Percentiles rank a stretch among this genome's conserved stretches.
Evolutionary conservation across 306 rosid species (phyloP).

Genomic region (Cicer arietinum): DNA sequence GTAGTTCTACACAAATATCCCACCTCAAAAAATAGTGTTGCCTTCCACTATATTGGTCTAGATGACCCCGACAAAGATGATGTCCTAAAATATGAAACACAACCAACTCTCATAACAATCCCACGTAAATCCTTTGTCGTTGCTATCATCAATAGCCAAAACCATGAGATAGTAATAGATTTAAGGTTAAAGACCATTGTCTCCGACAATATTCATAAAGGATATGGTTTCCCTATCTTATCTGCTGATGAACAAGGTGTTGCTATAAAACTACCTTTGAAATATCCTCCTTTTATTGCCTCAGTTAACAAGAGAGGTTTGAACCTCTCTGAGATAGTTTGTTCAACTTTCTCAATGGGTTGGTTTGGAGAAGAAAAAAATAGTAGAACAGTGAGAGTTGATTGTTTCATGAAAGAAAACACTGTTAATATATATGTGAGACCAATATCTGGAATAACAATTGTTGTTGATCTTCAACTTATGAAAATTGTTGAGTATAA

Average conservation of each 20-base stretch:
- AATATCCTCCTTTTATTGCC: constrained; percentile 41
- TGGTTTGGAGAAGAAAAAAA: constrained; percentile 49
- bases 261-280: constrained; percentile 35
- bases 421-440: constrained; percentile 45
- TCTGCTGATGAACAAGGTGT: constrained; percentile 18
- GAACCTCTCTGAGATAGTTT: constrained; percentile 53
- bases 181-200: constrained; percentile 1
- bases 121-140: constrained; percentile 41
- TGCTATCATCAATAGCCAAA: constrained; percentile 26
- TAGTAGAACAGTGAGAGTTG: constrained; percentile 34
- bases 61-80: constrained; percentile 5
- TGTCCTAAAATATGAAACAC: neutral
- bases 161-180: constrained; percentile 41
- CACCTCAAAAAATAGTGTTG: neutral
- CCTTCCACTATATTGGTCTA: constrained; percentile 25
- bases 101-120: neutral
- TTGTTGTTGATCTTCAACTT: constrained; percentile 36
- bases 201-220: constrained; percentile 40
- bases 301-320: constrained; percentile 51
- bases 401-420: constrained; percentile 49
- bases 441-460: constrained; percentile 46
- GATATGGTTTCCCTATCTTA: constrained; percentile 47
- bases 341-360: constrained; percentile 44
- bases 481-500: constrained; percentile 45
- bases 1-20: constrained; percentile 44